A percentile compares a stretch with the other conserved stretches of the same genome.
Evolutionary conservation across 1,284 basidiomycete genomes (phyloP).

Genomic region (Neonothopanus nambi): DNA sequence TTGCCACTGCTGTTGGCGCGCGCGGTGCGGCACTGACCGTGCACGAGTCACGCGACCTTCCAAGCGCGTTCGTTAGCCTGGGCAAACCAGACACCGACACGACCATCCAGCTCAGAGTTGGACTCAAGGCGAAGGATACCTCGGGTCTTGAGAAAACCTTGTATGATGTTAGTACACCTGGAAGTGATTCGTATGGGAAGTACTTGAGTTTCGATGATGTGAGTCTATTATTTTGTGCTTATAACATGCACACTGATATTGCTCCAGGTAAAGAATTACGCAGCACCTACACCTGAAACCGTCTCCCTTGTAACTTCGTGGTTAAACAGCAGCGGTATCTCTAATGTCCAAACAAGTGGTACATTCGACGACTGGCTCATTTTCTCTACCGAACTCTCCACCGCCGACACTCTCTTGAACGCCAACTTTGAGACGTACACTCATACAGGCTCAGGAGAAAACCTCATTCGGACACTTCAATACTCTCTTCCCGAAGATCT

Average conservation of each 20-base stretch:
- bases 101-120: slow-evolving; percentile 18
- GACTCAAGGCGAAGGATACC: too few relatives aligned
- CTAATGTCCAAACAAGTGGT: slow-evolving; percentile 23
- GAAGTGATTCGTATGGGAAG: too few relatives aligned
- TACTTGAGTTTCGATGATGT: slow-evolving; percentile 34
- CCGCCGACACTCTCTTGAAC: slow-evolving; percentile 38
- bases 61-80: slow-evolving; percentile 10
- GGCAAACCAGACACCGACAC: slow-evolving; percentile 11
- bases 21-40: slow-evolving; percentile 13
- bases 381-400: slow-evolving; percentile 30
- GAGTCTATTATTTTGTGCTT: neutral
- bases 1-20: too few relatives aligned
- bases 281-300: too few relatives aligned
- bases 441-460: too few relatives aligned
- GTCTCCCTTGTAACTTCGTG: slow-evolving; percentile 36
- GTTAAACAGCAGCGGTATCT: slow-evolving; percentile 36
- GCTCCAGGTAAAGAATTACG: slow-evolving; percentile 33
- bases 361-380: slow-evolving; percentile 10
- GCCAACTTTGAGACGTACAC: slow-evolving; percentile 39
- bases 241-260: too few relatives aligned
- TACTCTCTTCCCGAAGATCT: slow-evolving; percentile 36
- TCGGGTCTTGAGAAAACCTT: too few relatives aligned
- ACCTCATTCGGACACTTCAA: too few relatives aligned
- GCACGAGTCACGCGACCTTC: slow-evolving; percentile 9
- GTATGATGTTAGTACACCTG: too few relatives aligned